Percentiles rank a stretch among this genome's conserved stretches.
phyloP scores from a whole-genome alignment of 805 yeast genomes.

The Schwanniomyces occidentalis region DNA sequence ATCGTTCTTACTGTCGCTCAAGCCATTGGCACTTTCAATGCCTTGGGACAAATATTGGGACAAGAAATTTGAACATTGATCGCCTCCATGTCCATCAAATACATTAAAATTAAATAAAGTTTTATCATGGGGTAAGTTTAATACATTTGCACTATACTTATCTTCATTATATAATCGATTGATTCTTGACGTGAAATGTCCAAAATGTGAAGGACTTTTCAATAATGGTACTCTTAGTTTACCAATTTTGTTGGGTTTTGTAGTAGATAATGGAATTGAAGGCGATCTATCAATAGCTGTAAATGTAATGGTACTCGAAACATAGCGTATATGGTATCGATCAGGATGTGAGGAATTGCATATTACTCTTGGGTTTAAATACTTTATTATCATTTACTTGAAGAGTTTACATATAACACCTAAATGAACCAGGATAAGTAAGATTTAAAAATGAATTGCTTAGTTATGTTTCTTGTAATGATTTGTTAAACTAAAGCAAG shows the following conservation, averaged over 20 bases:
- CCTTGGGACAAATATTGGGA: slow-evolving; percentile 50
- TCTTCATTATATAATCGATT: slow-evolving; percentile 84
- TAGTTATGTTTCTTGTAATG: no score
- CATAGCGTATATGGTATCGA: no score
- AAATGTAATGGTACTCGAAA: slow-evolving; percentile 26
- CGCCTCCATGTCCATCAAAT: slow-evolving; percentile 96
- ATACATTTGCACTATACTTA: slow-evolving; percentile 63
- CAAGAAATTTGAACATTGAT: slow-evolving; percentile 66
- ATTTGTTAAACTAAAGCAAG: no score
- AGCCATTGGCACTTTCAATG: slow-evolving; percentile 47
- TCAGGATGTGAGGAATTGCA: no score
- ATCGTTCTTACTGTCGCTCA: slow-evolving; percentile 23
- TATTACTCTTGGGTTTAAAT: no score
- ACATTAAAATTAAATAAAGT: slow-evolving; percentile 64
- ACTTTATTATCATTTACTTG: no score
- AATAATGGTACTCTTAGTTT: slow-evolving; percentile 54
- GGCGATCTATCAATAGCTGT: slow-evolving; percentile 24
- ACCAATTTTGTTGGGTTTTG: slow-evolving; percentile 16
- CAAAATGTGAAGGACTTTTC: slow-evolving; percentile 72
- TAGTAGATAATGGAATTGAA: no score
- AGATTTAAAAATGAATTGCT: no score
- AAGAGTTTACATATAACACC: no score
- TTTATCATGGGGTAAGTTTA: slow-evolving; percentile 30
- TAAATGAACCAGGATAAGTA: no score
- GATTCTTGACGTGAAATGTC: slow-evolving; percentile 76